phyloP scores from a whole-genome alignment of 495 filamentous ascomycete genomes.

The Podospora didyma region DNA sequence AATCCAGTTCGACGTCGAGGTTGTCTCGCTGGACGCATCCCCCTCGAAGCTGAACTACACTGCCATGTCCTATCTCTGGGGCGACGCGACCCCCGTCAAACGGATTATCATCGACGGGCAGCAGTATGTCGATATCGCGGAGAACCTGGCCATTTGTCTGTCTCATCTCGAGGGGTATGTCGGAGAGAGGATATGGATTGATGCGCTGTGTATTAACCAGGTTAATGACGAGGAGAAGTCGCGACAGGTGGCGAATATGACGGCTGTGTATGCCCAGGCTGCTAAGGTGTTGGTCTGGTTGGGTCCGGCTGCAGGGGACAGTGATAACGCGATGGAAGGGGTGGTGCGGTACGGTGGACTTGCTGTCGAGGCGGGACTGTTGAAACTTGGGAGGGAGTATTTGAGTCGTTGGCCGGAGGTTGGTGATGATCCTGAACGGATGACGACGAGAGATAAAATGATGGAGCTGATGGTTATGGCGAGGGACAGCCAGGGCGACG shows the following conservation, averaged over 20 bases:
- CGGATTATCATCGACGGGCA: not conserved
- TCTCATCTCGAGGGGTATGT: not conserved
- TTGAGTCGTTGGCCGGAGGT: slow-evolving; percentile 2
- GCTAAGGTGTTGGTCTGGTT: no score
- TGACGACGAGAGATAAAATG: no score
- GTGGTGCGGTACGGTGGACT: not conserved
- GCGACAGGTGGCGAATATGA: no score
- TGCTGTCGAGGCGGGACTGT: slow-evolving; percentile 1
- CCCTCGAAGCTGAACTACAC: not conserved
- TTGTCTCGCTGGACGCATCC: slow-evolving; percentile 1
- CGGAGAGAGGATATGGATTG: not conserved
- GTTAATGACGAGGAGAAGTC: no score
- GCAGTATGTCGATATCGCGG: no score
- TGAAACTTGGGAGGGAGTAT: not conserved
- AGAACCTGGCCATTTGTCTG: no score
- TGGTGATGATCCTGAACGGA: not conserved
- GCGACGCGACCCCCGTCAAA: not conserved
- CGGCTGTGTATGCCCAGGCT: no score
- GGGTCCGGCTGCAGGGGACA: no score
- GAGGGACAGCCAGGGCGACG: not conserved
- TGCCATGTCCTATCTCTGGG: slow-evolving; percentile 6
- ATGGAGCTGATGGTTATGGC: no score
- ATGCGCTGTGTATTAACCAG: no score
- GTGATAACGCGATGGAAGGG: no score
- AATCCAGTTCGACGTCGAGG: slow-evolving; percentile 1